Base-by-base conservation (phyloP, 495 filamentous ascomycete genomes). In the Penicillium cinerascens region DNA sequence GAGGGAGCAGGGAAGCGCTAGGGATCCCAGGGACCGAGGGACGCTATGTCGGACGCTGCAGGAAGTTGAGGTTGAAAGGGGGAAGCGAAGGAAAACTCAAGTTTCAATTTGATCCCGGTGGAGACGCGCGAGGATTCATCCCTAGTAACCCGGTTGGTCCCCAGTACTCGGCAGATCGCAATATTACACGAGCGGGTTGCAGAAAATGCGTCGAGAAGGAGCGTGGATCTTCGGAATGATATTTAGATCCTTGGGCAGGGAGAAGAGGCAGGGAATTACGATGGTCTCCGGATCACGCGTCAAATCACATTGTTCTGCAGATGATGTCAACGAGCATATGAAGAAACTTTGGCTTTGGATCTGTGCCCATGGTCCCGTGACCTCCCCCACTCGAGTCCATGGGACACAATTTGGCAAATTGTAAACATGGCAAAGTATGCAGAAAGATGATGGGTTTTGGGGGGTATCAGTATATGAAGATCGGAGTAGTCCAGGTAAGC, bases 321-420 rank as follows among this genome's bases (percentile, higher is more conserved):
- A 45, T 44, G 52, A 55, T 50, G 52, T 49, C 52, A 55, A 47
- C 15, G 42, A 18, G 35, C 35, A 11, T 36, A 26, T 37, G 38
- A 10, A 6, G 10, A 52, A 45, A 22, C 43, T 22, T 40, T 46
- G 42, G 16, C 27, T 17, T 58, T 39, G 20, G 51, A 51, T 59
- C 52, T 35, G 38, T 44, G 52, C 52, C 52, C 52, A 39, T n/a
- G n/a, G 36, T 55, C 56, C 52, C 56, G 49, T 54, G 56, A 58
- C 51, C 20, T 42, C 35, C 42, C 46, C 42, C 51, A 39, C 53
- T 18, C 16, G 18, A 18, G 16, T 23, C 46, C 38, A n/a, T 47
- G n/a, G 38, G 10, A 43, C 38, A 26, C 25, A 17, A 39, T 16
- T 39, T 39, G 36, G n/a, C 36, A 13, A 33, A 13, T 13, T 33